phyloP scores from a whole-genome alignment of 2,329 filamentous ascomycete genomes.

The Fusarium napiforme region DNA sequence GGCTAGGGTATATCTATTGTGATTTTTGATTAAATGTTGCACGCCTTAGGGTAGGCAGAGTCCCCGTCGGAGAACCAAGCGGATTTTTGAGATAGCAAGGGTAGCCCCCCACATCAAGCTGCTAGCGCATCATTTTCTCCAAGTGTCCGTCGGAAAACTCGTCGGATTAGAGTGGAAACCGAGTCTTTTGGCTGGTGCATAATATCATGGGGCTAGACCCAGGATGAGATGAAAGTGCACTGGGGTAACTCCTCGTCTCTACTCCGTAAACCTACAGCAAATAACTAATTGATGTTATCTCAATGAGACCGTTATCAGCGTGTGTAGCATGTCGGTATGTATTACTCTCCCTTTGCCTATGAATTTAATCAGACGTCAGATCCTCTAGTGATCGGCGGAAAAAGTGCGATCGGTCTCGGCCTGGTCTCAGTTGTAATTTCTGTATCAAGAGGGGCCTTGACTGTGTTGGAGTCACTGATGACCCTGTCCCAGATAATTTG shows the following conservation, averaged over 20 bases:
- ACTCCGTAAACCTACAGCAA: not conserved
- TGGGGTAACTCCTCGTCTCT: not conserved
- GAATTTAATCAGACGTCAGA: not conserved
- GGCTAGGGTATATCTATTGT: too few relatives aligned
- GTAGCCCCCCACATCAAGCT: not conserved
- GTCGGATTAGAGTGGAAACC: not conserved
- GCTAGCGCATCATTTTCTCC: not conserved
- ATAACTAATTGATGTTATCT: not conserved
- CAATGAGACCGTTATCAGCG: constrained; percentile 4
- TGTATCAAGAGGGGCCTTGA: not conserved
- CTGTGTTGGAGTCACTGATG: not conserved
- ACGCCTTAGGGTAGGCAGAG: not conserved
- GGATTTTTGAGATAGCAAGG: not conserved
- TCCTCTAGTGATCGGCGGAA: constrained; percentile 2
- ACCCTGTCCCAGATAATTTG: not conserved
- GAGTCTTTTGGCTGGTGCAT: not conserved
- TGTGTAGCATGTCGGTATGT: not conserved
- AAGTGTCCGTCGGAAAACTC: not conserved
- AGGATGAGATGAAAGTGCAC: not conserved
- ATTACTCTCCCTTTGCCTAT: not conserved
- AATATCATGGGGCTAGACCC: not conserved
- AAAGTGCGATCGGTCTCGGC: constrained; percentile 6
- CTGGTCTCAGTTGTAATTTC: not conserved
- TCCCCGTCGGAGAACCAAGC: not conserved
- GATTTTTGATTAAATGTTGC: too few relatives aligned